Conservation (phyloP, 371 early-diverging fungal genomes). For the Parasitella parasitica region DNA sequence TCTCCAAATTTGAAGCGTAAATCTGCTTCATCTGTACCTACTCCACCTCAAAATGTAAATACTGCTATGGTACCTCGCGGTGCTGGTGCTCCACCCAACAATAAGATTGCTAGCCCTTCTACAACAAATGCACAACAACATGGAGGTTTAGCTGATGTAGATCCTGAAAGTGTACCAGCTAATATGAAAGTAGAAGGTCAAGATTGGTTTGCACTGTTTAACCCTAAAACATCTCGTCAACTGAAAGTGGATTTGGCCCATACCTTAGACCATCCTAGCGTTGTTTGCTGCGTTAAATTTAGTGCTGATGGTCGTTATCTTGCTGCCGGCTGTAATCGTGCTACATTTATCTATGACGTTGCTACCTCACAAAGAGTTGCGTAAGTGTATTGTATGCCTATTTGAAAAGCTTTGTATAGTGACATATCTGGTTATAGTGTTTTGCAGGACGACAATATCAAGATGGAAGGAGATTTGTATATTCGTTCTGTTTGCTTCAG, state of each 20-base stretch:
- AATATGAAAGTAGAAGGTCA: constrained; percentile 80
- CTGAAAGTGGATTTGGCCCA: constrained; percentile 85
- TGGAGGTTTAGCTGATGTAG: constrained; percentile 68
- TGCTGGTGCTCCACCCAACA: neutral
- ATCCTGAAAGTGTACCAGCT: constrained; percentile 78
- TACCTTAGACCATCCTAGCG: constrained; percentile 84
- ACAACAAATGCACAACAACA: constrained; percentile 7
- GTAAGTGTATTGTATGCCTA: constrained; percentile 39
- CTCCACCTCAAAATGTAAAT: constrained; percentile 10
- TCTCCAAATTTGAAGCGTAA: constrained; percentile 13
- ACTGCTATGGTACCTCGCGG: constrained; percentile 1
- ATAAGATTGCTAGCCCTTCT: constrained; percentile 8
- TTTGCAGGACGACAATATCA: constrained; percentile 74
- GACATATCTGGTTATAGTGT: too few species aligned
- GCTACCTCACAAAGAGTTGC: constrained; percentile 67
- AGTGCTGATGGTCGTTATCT: constrained; percentile 89
- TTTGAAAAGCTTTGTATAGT: too few species aligned
- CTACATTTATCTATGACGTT: constrained; percentile 88
- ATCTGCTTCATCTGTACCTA: constrained; percentile 8
- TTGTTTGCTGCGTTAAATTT: constrained; percentile 97
- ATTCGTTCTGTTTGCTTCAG: constrained; percentile 97
- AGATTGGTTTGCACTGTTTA: constrained; percentile 89
- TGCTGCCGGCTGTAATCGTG: constrained; percentile 95
- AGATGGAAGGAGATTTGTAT: constrained; percentile 83
- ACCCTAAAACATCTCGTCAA: constrained; percentile 68